Base-by-base conservation (phyloP, 2,329 filamentous ascomycete genomes). In the Beauveria australis region DNA sequence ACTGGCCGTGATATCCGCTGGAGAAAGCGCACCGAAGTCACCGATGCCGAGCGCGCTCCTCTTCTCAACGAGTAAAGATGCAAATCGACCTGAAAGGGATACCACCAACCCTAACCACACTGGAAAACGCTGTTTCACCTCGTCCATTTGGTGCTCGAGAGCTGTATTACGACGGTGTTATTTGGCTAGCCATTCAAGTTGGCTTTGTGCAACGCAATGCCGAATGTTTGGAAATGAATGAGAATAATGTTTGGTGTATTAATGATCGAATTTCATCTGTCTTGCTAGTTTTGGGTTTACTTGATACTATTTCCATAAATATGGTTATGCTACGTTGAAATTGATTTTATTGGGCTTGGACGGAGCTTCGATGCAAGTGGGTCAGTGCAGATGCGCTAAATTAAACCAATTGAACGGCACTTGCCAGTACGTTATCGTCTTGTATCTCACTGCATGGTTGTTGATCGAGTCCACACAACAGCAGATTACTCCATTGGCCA, bases 31-130 rank as follows among this genome's bases (percentile, higher is more conserved):
- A 70, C 72, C 47, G 67, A 71, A 6, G 19, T 43, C 10, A 68
- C 75, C 28, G 82, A 86, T 65, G 71, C 78, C 48, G 83, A 88
- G 75, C 82, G 83, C 64, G 84, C 84, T 53, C 85, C 85, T 64
- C 80, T 88, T 24, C 77, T 88, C 63, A 75, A 76, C 19, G 72
- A 75, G 67, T 66, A 64, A 63, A 63, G 47, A 4, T 7, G 16
- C 16, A 12, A 19, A 10, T n/a, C n/a, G 19, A 18, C 14, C n/a
- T n/a, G 16, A 16, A 47, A 41, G 9, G 28, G 24, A 41, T 5
- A 12, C 5, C 3, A 18, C 18, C 16, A 55, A 28, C 16, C 30
- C 33, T 8, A 37, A 22, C 9, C 1, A 7, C 5, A 3, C 18
- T 3, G 48, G 9, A 33, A 19, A 33, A 37, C 19, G n/a, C 5